phyloP scores from a whole-genome alignment of 2,329 filamentous ascomycete species.

The Aspergillus caelatus region DNA sequence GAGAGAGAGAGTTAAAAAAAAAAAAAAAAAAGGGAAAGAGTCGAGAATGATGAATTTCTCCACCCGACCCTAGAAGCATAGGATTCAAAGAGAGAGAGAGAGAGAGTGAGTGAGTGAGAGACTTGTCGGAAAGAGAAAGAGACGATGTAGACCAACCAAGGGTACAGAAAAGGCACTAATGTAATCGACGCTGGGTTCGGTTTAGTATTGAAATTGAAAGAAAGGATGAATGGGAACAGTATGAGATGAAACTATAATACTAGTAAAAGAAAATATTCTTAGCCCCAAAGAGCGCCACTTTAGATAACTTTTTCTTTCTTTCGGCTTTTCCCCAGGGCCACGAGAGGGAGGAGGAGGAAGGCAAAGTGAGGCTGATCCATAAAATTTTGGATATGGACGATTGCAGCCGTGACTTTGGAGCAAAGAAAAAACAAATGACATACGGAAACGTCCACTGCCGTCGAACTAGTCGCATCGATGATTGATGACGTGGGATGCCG shows the following conservation, averaged over 20 bases:
- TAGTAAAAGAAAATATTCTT: not conserved
- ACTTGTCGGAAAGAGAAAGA: conserved; percentile 10
- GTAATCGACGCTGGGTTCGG: conserved; percentile 6
- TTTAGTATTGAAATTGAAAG: conserved; percentile 4
- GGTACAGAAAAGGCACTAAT: conserved; percentile 23
- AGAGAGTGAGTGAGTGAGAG: not conserved
- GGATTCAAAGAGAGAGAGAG: not conserved
- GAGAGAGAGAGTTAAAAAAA: conserved; percentile 3
- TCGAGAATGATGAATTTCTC: conserved; percentile 7
- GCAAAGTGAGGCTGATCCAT: conserved; percentile 21
- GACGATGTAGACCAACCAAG: conserved; percentile 12
- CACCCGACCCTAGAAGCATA: not conserved
- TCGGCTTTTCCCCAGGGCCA: not conserved
- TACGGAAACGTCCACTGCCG: not conserved
- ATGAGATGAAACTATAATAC: conserved; percentile 2
- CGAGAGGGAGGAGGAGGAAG: not conserved
- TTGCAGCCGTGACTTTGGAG: conserved; percentile 1
- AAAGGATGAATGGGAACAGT: conserved; percentile 1
- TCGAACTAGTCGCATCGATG: not conserved
- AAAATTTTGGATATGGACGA: not conserved
- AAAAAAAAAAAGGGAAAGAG: conserved; percentile 7
- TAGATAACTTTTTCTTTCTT: not conserved
- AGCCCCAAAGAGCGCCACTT: not conserved
- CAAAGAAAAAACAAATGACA: not conserved
- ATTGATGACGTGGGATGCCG: conserved; percentile 15